Percentiles rank a stretch among this genome's conserved stretches.
Conservation (phyloP, 1,139 yeast species). For the Yamadazyma trypodendri region DNA sequence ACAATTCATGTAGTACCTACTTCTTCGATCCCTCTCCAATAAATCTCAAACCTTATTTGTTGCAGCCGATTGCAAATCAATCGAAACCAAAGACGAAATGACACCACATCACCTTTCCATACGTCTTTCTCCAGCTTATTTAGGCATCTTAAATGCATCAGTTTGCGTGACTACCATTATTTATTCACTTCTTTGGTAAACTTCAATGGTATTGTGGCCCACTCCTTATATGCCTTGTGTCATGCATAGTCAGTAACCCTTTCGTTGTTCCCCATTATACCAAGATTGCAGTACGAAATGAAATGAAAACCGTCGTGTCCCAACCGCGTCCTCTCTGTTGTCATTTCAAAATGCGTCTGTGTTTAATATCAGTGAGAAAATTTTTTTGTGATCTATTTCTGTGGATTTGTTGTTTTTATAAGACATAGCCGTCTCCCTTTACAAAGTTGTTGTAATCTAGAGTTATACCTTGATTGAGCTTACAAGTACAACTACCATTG, state of each 20-base stretch:
- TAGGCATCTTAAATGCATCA: too few species aligned
- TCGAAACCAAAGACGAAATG: too few species aligned
- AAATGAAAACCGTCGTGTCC: constrained; percentile 1
- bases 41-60: too few species aligned
- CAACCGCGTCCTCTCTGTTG: constrained; percentile 6
- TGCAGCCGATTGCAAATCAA: too few species aligned
- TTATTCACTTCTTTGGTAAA: too few species aligned
- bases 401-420: constrained; percentile 1
- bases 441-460: background rate
- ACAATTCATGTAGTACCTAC: too few species aligned
- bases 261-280: background rate
- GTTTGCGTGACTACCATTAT: too few species aligned
- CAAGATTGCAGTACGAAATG: background rate
- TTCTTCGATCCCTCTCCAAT: too few species aligned
- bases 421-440: background rate
- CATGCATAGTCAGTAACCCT: background rate
- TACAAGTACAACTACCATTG: too few species aligned
- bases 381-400: constrained; percentile 3
- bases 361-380: constrained; percentile 3
- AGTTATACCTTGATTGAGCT: background rate
- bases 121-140: too few species aligned
- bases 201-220: background rate
- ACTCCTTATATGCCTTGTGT: background rate
- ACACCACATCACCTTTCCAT: too few species aligned
- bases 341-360: constrained; percentile 3